Evolutionary conservation across 1,284 basidiomycete species (phyloP).

Genomic region (Exobasidium rhododendri): DNA sequence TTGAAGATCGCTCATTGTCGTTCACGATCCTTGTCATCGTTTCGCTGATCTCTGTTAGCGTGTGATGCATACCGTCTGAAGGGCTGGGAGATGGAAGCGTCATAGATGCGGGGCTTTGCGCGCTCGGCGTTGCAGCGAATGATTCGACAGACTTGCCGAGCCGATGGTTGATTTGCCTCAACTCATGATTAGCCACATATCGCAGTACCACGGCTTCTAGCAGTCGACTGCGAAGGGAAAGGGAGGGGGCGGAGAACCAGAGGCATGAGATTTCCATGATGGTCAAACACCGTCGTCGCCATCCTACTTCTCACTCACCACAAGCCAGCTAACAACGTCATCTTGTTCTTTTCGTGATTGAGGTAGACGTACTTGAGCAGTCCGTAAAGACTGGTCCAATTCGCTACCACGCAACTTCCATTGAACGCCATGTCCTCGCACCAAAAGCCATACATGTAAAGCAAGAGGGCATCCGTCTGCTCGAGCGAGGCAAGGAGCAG

Average conservation of each 20-base stretch:
- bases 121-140: neutral
- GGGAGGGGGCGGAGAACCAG: too few species aligned
- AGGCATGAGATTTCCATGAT: too few species aligned
- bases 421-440: slow-evolving; percentile 55
- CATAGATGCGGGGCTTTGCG: neutral
- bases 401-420: slow-evolving; percentile 17
- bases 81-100: too few species aligned
- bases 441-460: slow-evolving; percentile 59
- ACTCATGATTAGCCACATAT: slow-evolving; percentile 27
- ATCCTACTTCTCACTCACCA: slow-evolving; percentile 26
- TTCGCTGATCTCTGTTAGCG: slow-evolving; percentile 4
- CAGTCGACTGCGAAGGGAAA: slow-evolving; percentile 27
- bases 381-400: slow-evolving; percentile 33
- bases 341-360: slow-evolving; percentile 23
- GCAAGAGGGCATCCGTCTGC: slow-evolving; percentile 58
- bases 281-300: slow-evolving; percentile 20
- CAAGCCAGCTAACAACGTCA: slow-evolving; percentile 26
- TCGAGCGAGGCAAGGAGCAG: slow-evolving; percentile 54
- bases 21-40: neutral
- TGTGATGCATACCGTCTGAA: neutral
- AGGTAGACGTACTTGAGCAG: slow-evolving; percentile 28
- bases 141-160: slow-evolving; percentile 10
- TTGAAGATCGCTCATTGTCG: neutral
- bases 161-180: slow-evolving; percentile 14
- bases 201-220: slow-evolving; percentile 32